These are phyloP conservation scores for Camellia granthamiana DNA, from an alignment of 148 eudicot genomes.

Conservation along the genomic window DNA sequence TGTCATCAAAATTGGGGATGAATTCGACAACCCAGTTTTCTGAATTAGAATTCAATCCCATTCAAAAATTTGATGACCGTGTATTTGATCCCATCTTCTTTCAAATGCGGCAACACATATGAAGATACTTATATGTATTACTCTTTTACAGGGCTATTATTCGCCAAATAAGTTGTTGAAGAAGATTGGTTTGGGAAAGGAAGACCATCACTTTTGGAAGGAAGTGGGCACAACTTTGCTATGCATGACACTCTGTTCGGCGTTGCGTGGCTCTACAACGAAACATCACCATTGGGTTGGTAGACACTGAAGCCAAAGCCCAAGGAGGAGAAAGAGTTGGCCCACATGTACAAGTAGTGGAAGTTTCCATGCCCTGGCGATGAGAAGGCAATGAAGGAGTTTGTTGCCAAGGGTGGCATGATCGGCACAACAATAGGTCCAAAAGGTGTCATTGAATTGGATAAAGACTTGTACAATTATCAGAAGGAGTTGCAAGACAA, in stretches of 20 bases:
- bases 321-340: conserved; percentile 84
- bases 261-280: conserved; percentile 75
- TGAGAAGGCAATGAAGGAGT: conserved; percentile 87
- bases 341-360: conserved; percentile 74
- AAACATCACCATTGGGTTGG: conserved; percentile 94
- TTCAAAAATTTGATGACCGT: not conserved
- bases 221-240: conserved; percentile 74
- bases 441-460: conserved; percentile 66
- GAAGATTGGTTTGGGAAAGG: conserved; percentile 75
- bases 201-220: conserved; percentile 83
- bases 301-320: conserved; percentile 87
- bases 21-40: not conserved
- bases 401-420: conserved; percentile 85
- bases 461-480: conserved; percentile 60
- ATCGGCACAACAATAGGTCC: conserved; percentile 90
- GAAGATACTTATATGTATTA: no score
- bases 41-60: not conserved
- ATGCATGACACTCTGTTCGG: conserved; percentile 74
- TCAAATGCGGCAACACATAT: not conserved
- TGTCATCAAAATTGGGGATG: not conserved
- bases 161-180: conserved; percentile 41
- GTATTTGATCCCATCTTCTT: not conserved
- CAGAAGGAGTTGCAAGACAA: conserved; percentile 88
- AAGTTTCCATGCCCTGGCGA: conserved; percentile 91
- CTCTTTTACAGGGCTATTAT: conserved; percentile 26